phyloP scores from a whole-genome alignment of 2,329 filamentous ascomycete species.

The Monilinia fructigena region DNA sequence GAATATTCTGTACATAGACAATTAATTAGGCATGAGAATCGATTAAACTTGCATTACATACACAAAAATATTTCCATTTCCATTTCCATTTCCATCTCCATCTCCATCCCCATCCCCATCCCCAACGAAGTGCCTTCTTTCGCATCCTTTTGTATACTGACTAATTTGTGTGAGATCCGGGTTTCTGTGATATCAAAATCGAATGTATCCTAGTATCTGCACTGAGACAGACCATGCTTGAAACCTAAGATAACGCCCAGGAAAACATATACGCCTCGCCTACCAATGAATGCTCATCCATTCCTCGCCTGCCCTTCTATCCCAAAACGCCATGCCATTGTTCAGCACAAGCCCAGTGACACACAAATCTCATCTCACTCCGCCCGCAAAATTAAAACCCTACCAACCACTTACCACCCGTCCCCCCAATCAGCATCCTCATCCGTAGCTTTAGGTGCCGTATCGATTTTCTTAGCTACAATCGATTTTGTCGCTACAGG shows the following conservation, averaged over 20 bases:
- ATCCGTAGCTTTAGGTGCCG: slow-evolving; percentile 60
- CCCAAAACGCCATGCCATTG: slow-evolving; percentile 15
- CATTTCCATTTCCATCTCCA: neutral
- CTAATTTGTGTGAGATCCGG: neutral
- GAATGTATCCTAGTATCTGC: slow-evolving; percentile 1
- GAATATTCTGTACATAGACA: no score
- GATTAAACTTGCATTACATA: neutral
- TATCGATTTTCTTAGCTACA: slow-evolving; percentile 64
- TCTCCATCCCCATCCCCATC: neutral
- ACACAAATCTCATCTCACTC: neutral
- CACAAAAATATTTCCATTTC: neutral
- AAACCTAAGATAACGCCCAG: no score
- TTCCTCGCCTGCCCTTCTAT: neutral
- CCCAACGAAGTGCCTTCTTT: no score
- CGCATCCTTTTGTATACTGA: neutral
- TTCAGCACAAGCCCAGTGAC: neutral
- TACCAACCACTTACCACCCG: slow-evolving; percentile 50
- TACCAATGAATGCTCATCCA: slow-evolving; percentile 13
- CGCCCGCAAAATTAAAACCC: neutral
- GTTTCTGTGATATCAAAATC: slow-evolving; percentile 1
- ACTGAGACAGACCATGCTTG: no score
- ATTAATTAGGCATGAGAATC: neutral
- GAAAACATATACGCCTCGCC: neutral
- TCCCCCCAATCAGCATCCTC: slow-evolving; percentile 65
- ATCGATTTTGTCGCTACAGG: slow-evolving; percentile 28